These are phyloP conservation scores for Apiospora malaysiana DNA, from an alignment of 2,329 filamentous ascomycete species.

Conservation along the genomic window DNA sequence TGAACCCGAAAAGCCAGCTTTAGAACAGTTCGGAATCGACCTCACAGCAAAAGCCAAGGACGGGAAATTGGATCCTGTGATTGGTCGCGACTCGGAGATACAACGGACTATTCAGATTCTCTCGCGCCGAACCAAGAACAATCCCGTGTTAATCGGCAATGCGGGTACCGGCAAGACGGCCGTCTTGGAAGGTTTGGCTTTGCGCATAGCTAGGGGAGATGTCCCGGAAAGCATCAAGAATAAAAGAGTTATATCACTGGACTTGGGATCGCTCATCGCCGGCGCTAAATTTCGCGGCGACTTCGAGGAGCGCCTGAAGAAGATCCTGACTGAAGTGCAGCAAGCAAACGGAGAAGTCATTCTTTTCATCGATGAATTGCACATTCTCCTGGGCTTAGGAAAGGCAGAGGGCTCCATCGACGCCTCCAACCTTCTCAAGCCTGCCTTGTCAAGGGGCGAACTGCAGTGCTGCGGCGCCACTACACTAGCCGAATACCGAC, in stretches of 20 bases:
- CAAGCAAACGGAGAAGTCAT: conserved; percentile 89
- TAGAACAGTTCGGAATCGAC: conserved; percentile 92
- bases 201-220: conserved; percentile 89
- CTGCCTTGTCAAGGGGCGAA: conserved; percentile 88
- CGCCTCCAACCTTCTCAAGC: conserved; percentile 93
- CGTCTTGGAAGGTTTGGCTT: conserved; percentile 86
- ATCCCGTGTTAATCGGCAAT: conserved; percentile 90
- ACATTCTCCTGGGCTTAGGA: conserved; percentile 87
- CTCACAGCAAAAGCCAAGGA: conserved; percentile 83
- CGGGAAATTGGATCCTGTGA: conserved; percentile 94
- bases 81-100: conserved; percentile 90
- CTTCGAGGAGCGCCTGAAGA: conserved; percentile 93
- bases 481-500: conserved; percentile 87
- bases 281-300: conserved; percentile 96
- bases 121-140: conserved; percentile 92
- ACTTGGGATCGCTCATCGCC: conserved; percentile 91
- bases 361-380: conserved; percentile 93
- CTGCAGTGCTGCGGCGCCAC: conserved; percentile 96
- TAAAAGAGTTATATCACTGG: conserved; percentile 85
- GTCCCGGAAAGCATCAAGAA: conserved; percentile 96
- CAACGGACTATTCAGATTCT: conserved; percentile 94
- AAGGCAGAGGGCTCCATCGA: conserved; percentile 97
- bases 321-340: conserved; percentile 88
- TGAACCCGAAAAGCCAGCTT: conserved; percentile 73
- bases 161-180: conserved; percentile 95